Evolutionary conservation across 352 stramenopile species (phyloP).

Genomic region (Globisporangium paroecandrum): DNA sequence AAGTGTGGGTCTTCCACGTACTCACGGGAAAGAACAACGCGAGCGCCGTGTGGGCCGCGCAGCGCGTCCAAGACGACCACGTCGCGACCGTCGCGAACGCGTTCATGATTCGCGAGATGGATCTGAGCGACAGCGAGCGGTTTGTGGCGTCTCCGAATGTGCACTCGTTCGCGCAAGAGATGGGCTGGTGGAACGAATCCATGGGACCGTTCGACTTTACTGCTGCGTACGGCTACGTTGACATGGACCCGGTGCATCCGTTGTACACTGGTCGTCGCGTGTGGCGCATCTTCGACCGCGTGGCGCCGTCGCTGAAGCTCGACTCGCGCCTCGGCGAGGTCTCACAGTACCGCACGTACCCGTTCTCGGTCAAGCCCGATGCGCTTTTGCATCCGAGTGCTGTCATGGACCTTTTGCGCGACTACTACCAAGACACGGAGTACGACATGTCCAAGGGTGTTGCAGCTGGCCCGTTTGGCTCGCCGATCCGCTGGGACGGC

Average conservation of each 20-base stretch:
- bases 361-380: slow-evolving; percentile 88
- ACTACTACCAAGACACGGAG: slow-evolving; percentile 83
- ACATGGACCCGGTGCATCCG: slow-evolving; percentile 53
- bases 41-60: slow-evolving; percentile 90
- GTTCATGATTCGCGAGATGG: slow-evolving; percentile 91
- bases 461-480: slow-evolving; percentile 82
- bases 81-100: slow-evolving; percentile 90
- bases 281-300: slow-evolving; percentile 85
- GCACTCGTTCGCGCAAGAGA: slow-evolving; percentile 74
- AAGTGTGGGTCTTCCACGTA: slow-evolving; percentile 95
- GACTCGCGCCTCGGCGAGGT: slow-evolving; percentile 58
- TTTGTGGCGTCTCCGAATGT: slow-evolving; percentile 90
- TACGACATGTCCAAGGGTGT: slow-evolving; percentile 77
- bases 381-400: slow-evolving; percentile 42
- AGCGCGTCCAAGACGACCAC: slow-evolving; percentile 89
- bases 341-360: slow-evolving; percentile 75
- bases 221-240: slow-evolving; percentile 17
- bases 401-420: slow-evolving; percentile 70
- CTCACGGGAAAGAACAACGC: slow-evolving; percentile 85
- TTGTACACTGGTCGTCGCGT: slow-evolving; percentile 81
- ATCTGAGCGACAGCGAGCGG: slow-evolving; percentile 66
- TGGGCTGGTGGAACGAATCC: slow-evolving; percentile 79
- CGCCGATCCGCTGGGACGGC: slow-evolving; percentile 74
- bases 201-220: slow-evolving; percentile 50
- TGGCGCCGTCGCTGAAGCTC: slow-evolving; percentile 75